A percentile compares a stretch with the other conserved stretches of the same genome.
These are phyloP conservation scores for Plectranthus barbatus DNA, from an alignment of 257 asterid genomes.

Conservation along the genomic window DNA sequence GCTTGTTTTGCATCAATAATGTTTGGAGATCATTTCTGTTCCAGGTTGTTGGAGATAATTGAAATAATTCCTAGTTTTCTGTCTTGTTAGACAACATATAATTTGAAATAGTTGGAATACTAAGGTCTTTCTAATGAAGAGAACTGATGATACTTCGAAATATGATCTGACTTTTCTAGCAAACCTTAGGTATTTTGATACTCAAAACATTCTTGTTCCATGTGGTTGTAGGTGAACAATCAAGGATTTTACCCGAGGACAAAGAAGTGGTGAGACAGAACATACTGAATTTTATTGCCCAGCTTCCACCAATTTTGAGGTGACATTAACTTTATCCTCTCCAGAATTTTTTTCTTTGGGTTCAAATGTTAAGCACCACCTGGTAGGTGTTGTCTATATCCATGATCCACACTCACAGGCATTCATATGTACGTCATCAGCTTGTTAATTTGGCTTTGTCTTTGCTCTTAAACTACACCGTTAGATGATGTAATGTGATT, in stretches of 20 bases:
- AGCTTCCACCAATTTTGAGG: conserved; percentile 90
- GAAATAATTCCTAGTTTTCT: neutral
- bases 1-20: neutral
- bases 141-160: neutral
- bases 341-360: no score
- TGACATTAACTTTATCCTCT: neutral
- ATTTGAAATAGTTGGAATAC: neutral
- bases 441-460: neutral
- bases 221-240: conserved; percentile 57
- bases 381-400: no score
- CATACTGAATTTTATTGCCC: conserved; percentile 63
- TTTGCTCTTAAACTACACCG: neutral
- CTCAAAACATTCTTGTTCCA: neutral
- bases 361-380: no score
- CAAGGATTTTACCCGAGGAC: conserved; percentile 68
- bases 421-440: neutral
- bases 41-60: neutral
- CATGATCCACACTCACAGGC: neutral
- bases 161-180: neutral
- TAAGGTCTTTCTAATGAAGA: neutral
- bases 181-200: neutral
- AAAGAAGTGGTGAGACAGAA: conserved; percentile 91
- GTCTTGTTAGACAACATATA: neutral
- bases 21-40: neutral
- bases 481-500: neutral